These are phyloP conservation scores for Heterobasidion parviporum DNA, from an alignment of 1,284 basidiomycete species.

Conservation along the genomic window DNA sequence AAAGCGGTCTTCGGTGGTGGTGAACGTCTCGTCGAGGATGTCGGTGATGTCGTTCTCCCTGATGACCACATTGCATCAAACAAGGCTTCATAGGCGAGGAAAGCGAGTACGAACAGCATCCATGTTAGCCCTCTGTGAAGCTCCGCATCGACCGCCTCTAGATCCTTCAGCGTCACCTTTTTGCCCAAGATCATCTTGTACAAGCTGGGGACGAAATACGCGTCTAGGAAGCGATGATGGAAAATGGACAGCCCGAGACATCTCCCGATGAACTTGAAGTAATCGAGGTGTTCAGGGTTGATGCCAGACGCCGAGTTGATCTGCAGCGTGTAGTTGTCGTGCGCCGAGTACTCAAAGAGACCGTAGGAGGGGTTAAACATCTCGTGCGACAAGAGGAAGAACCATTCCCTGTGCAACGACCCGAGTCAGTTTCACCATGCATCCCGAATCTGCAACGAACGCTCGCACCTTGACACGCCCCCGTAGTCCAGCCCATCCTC, in stretches of 20 bases:
- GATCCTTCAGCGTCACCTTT: constrained; percentile 76
- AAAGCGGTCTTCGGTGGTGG: constrained; percentile 92
- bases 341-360: constrained; percentile 97
- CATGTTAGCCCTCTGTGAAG: constrained; percentile 88
- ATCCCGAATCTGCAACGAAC: neutral
- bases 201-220: constrained; percentile 98
- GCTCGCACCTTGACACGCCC: constrained; percentile 80
- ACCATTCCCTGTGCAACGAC: constrained; percentile 78
- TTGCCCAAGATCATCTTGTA: constrained; percentile 98
- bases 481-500: constrained; percentile 99
- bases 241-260: constrained; percentile 94
- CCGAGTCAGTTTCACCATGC: constrained; percentile 5
- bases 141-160: constrained; percentile 88
- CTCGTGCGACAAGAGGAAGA: constrained; percentile 98
- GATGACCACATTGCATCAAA: constrained; percentile 1
- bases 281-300: constrained; percentile 98
- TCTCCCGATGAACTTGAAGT: constrained; percentile 99
- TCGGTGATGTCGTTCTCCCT: constrained; percentile 94
- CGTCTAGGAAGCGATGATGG: constrained; percentile 97
- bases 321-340: constrained; percentile 98
- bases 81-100: neutral
- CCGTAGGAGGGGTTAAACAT: constrained; percentile 99
- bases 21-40: constrained; percentile 92
- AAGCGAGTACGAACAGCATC: constrained; percentile 75
- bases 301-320: constrained; percentile 97